Conservation (phyloP, 2,329 filamentous ascomycete species). For the Moelleriella libera region DNA sequence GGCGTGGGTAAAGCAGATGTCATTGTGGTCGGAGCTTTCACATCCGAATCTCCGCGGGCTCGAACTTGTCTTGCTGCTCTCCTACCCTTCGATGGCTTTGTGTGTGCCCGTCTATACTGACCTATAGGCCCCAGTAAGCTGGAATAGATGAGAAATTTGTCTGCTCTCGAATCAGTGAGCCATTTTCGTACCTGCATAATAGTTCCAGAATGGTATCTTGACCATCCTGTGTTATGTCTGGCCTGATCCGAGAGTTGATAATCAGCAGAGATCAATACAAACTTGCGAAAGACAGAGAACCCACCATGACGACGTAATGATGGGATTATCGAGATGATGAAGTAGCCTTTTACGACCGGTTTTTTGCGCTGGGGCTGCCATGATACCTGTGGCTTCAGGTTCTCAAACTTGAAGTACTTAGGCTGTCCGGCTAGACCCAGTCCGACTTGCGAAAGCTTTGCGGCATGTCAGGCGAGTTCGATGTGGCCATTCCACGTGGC, state of each 20-base stretch:
- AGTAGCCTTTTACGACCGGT: no score
- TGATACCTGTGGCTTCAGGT: no score
- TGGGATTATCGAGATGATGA: no score
- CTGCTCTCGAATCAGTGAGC: no score
- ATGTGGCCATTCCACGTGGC: no score
- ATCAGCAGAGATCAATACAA: not conserved
- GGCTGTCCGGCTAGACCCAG: no score
- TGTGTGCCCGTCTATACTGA: constrained; percentile 39
- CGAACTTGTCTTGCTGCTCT: constrained; percentile 31
- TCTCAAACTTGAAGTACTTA: no score
- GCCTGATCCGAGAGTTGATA: constrained; percentile 29
- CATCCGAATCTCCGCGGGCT: constrained; percentile 12
- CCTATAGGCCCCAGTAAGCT: constrained; percentile 53
- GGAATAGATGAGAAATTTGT: not conserved
- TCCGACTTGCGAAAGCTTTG: no score
- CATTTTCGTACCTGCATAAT: constrained; percentile 43
- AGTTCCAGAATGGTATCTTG: constrained; percentile 53
- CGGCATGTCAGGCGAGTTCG: no score
- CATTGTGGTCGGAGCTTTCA: constrained; percentile 8
- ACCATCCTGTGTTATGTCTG: constrained; percentile 38
- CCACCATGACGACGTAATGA: no score
- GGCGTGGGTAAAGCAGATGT: constrained; percentile 5
- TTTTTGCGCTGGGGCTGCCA: no score
- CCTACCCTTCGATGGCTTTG: constrained; percentile 46
- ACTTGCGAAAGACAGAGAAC: not conserved